Base-by-base conservation (phyloP, 192 early-diverging fungal species). In the Phlyctochytrium bullatum region DNA sequence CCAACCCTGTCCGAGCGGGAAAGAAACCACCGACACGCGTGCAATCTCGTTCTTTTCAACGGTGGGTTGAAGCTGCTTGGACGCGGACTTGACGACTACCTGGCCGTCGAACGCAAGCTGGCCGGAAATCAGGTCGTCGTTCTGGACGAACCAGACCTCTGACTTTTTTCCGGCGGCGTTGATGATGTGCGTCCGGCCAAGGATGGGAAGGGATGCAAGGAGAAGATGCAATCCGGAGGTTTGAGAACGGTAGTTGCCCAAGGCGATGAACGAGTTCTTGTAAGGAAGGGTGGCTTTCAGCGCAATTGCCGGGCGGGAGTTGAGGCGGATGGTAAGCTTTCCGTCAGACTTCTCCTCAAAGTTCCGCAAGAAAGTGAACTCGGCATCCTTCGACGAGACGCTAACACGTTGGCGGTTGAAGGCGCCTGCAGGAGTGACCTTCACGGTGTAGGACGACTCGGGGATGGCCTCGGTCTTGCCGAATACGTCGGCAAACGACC, bases 61-160 rank as follows among this genome's bases (percentile, higher is more conserved):
- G 25, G 52, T 16, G 40, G 73, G 53, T 29, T 70, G 65, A 59
- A 83, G 60, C 6, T 62, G 59, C 50, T 80, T 78, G 16, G 16
- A 17, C 4, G 23, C 36, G 16, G 30, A 23, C 24, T 34, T 68
- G 2, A 87, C 52, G 2, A 62, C 52, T 27, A 90, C 58, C 0
- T 67, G 57, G 23, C 81, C 76, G 10, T 80, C 72, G 64, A 91
- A 91, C 0, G 87, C 85, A 59, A 91, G 66, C 57, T 84, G 80
- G 6, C 88, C 88, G 2, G 59, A 59, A 20, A 66, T 52, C 34
- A 74, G 30, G 10, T 64, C 33, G 33, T 87, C 84, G 30, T 77
- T 68, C 32, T 85, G 79, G 0, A 87, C 68, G 51, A 91, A 73
- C 90, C 90, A 90, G 1, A 90, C 71, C 62, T 91, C 88, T 1